Evolutionary conservation across 768 basidiomycete genomes (phyloP), one percentile per base, ranked within the genome.

Genomic region (Boletus rubropictus): DNA sequence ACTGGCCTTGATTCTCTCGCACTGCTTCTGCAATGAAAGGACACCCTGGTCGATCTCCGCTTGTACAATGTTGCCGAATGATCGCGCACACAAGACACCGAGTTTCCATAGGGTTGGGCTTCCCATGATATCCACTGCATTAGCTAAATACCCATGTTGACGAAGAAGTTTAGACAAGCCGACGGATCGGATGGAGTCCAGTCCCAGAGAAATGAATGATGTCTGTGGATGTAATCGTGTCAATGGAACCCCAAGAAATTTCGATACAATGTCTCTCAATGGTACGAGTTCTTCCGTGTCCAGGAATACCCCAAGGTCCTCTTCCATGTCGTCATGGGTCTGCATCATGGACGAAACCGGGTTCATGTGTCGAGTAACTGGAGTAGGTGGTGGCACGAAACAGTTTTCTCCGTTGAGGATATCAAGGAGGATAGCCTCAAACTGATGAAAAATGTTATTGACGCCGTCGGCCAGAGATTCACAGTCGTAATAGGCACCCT

Each of bases 141-240:
- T 63, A 11, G 70, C 45, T 6, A 48, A 37, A 39, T 68, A 62
- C 2, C 72, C 73, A 17, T 58, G 57, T 44, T 60, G 59, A 18
- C 59, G 58, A 11, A 77, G 53, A 9, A 46, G 28, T 42, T 64
- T 69, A 25, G 72, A 65, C 29, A 77, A 57, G 3, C 73, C 72
- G 9, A 77, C 69, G 1, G 75, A 69, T 49, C 68, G 70, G 48
- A 77, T 71, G 7, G 75, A 77, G 50, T 77, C 75, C 25, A 77
- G 53, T 7, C 75, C 75, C 43, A 77, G 57, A 5, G 75, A 69
- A 11, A 77, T 57, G 22, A 77, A 65, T 4, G 76, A 75, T 9
- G 63, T 61, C 8, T 37, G 36, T 1, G 39, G 44, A 32, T 17
- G 39, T 27, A 62, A 8, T 21, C 7, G 49, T 35, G 62, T 54